A percentile compares a stretch with the other conserved stretches of the same genome.
Evolutionary conservation across 192 early-diverging fungal genomes (phyloP).

Genomic region (Spizellomyces punctatus): DNA sequence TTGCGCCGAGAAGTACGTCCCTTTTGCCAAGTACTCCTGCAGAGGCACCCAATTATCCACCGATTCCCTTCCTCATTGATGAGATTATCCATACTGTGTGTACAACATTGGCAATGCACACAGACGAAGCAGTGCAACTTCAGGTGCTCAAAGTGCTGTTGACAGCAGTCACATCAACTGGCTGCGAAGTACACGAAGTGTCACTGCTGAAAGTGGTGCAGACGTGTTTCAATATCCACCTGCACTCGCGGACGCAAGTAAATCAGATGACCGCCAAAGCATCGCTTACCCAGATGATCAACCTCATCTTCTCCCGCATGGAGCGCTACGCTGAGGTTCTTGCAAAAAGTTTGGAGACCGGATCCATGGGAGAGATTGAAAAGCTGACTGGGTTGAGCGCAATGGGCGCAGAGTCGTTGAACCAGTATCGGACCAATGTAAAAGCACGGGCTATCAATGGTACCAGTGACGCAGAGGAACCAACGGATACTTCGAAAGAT

Average conservation of each 20-base stretch:
- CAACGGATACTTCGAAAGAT: slow-evolving; percentile 1
- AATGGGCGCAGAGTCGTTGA: slow-evolving; percentile 4
- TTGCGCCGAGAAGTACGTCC: slow-evolving; percentile 17
- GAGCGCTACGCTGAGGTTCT: slow-evolving; percentile 54
- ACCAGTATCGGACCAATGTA: not conserved
- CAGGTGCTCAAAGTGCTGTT: slow-evolving; percentile 61
- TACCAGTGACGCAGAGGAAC: slow-evolving; percentile 15
- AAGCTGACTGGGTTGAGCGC: slow-evolving; percentile 29
- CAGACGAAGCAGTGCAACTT: slow-evolving; percentile 57
- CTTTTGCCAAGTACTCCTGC: slow-evolving; percentile 12
- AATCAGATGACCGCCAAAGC: slow-evolving; percentile 61
- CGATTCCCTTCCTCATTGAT: slow-evolving; percentile 53
- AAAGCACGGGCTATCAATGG: slow-evolving; percentile 1
- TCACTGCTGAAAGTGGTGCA: slow-evolving; percentile 54
- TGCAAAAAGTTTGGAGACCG: slow-evolving; percentile 37
- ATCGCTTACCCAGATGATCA: slow-evolving; percentile 60
- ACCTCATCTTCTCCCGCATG: slow-evolving; percentile 60
- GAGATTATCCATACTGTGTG: slow-evolving; percentile 58
- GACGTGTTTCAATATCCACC: slow-evolving; percentile 57
- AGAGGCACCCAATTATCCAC: slow-evolving; percentile 19
- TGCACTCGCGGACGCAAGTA: slow-evolving; percentile 35
- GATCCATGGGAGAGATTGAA: slow-evolving; percentile 38
- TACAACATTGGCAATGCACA: slow-evolving; percentile 41
- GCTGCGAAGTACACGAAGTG: slow-evolving; percentile 51
- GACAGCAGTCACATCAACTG: slow-evolving; percentile 55